Evolutionary conservation across 164 flowering plant species (phyloP), one percentile per base, ranked within the genome.

Genomic region (Magnolia kwangsiensis): DNA sequence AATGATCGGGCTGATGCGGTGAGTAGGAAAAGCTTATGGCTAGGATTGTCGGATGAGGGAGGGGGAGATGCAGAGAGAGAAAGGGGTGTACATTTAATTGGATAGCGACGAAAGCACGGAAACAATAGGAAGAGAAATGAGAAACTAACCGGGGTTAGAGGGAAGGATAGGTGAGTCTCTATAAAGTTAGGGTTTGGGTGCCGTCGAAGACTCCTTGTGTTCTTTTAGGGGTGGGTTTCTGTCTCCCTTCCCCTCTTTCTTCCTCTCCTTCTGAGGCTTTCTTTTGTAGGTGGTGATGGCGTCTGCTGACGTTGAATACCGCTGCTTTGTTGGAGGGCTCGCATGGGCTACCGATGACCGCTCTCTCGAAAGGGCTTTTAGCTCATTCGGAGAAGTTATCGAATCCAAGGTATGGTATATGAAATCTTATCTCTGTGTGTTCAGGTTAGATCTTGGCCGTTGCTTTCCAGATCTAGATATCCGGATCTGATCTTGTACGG

Each of bases 321-420:
- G 84, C 31, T 81, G 84, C 73, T 81, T 81, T 29, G 84, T 81
- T 23, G 79, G 84, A 4, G 79, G 84, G 3, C 84, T 81, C 49
- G 84, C 84, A 1, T 81, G 84, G 84, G 73, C 79, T 10, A 81
- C 84, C 72, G 79, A 79, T 23, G 81, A 79, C 50, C 69, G 78
- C 0, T 61, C 81, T 45, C 84, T 81, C 7, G 81, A 74, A 69
- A 70, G 58, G 31, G 84, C 81, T 55, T 81, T 81, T 67, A 76
- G 84, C 59, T 10, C 77, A n/a, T 81, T 9, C 66, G 84, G 81
- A 1, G 79, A 81, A 8, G 68, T 81, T 45, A 4, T 79, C 24
- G 79, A 81, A 27, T 81, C 81, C 20, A 78, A 81, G 88, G 86
- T 86, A 75, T 65, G 81, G 10, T n/a, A 20, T 65, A 21, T 51